These are phyloP conservation scores for Sophora flavescens DNA, from an alignment of 306 rosid genomes.

Conservation along the genomic window DNA sequence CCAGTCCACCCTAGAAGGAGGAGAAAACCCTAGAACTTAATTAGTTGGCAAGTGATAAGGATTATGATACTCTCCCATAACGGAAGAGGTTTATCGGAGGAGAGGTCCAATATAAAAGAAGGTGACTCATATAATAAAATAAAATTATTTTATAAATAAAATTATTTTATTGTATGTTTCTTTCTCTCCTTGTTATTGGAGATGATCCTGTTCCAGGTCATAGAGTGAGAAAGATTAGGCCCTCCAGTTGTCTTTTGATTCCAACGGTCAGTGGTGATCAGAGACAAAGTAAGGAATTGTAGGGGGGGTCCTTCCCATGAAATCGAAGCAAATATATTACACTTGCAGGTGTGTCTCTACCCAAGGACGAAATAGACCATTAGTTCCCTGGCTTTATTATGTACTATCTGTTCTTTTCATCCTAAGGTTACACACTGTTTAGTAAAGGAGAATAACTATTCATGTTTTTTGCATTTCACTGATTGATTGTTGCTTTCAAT, in stretches of 20 bases:
- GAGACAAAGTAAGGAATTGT: constrained; percentile 37
- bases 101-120: no score
- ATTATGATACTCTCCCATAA: no score
- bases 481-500: constrained; percentile 45
- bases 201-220: no score
- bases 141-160: no score
- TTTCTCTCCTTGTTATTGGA: no score
- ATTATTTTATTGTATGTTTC: no score
- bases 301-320: constrained; percentile 64
- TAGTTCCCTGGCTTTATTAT: constrained; percentile 63
- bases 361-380: constrained; percentile 58
- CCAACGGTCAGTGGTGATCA: constrained; percentile 42
- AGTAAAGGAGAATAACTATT: constrained; percentile 52
- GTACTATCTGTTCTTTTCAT: constrained; percentile 66
- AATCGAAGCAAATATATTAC: constrained; percentile 66
- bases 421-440: constrained; percentile 55
- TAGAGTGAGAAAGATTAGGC: constrained; percentile 42
- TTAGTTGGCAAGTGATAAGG: constrained; percentile 55
- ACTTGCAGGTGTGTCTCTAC: constrained; percentile 57
- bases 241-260: constrained; percentile 50
- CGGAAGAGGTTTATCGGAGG: no score
- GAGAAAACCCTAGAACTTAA: background rate
- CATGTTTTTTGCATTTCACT: constrained; percentile 35
- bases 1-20: constrained; percentile 1
- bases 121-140: no score